Conservation (phyloP, 2,329 filamentous ascomycete species). For the Seiridium unicorne region DNA sequence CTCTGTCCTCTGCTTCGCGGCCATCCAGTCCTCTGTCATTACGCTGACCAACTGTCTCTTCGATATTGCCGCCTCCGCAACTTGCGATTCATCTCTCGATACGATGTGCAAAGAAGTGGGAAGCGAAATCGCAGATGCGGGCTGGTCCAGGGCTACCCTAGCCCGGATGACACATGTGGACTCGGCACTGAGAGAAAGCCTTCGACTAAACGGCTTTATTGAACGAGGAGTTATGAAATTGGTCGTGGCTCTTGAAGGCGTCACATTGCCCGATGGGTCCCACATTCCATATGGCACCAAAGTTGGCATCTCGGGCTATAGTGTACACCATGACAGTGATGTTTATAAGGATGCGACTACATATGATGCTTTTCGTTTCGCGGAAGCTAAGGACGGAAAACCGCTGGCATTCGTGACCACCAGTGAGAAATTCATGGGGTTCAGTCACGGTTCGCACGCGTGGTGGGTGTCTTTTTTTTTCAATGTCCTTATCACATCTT, state of each 20-base stretch:
- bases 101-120: conserved; percentile 34
- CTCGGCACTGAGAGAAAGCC: conserved; percentile 39
- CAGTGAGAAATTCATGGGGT: conserved; percentile 31
- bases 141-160: conserved; percentile 30
- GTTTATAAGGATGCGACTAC: conserved; percentile 29
- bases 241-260: conserved; percentile 30
- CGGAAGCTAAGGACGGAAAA: conserved; percentile 12
- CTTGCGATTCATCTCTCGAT: conserved; percentile 19
- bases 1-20: conserved; percentile 31
- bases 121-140: conserved; percentile 17
- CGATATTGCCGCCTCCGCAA: conserved; percentile 31
- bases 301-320: conserved; percentile 32
- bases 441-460: conserved; percentile 34
- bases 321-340: conserved; percentile 29
- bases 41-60: conserved; percentile 35
- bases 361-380: conserved; percentile 38
- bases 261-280: conserved; percentile 30
- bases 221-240: conserved; percentile 33
- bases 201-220: conserved; percentile 37
- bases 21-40: conserved; percentile 37
- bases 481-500: neutral
- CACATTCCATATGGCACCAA: conserved; percentile 31
- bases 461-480: conserved; percentile 22
- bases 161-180: conserved; percentile 35
- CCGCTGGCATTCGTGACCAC: conserved; percentile 27